A percentile compares a stretch with the other conserved stretches of the same genome.
These are phyloP conservation scores for Panaeolus papilionaceus DNA, from an alignment of 768 basidiomycete species.

Conservation along the genomic window DNA sequence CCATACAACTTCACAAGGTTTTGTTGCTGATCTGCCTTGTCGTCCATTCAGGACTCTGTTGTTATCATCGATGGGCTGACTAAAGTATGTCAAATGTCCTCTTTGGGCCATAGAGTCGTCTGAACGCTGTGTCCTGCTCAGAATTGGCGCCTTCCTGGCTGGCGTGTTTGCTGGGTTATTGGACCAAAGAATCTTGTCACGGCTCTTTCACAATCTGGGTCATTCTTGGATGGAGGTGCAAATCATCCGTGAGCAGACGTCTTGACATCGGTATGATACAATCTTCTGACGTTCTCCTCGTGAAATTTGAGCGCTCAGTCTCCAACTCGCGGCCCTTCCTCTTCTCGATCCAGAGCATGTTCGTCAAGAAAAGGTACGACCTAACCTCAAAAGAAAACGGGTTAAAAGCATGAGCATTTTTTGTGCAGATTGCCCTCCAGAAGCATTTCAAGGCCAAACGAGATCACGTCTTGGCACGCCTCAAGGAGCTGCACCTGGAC, in stretches of 20 bases:
- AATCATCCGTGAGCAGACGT: constrained; percentile 78
- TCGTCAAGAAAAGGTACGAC: constrained; percentile 64
- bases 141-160: constrained; percentile 96
- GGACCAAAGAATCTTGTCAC: constrained; percentile 89
- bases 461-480: constrained; percentile 86
- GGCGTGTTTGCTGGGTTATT: constrained; percentile 93
- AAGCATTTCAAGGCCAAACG: constrained; percentile 92
- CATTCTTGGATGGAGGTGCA: constrained; percentile 94
- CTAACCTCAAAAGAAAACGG: not conserved
- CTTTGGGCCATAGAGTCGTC: not conserved
- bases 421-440: constrained; percentile 74
- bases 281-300: not conserved
- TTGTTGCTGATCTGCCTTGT: not conserved
- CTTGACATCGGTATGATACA: not conserved
- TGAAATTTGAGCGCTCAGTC: constrained; percentile 40
- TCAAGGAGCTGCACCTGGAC: constrained; percentile 78
- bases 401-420: not conserved
- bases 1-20: not conserved
- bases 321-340: constrained; percentile 89
- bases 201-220: constrained; percentile 92
- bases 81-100: constrained; percentile 55
- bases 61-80: constrained; percentile 93
- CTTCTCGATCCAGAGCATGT: constrained; percentile 79
- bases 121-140: constrained; percentile 35
- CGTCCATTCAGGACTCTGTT: constrained; percentile 64